Evolutionary conservation across 2,329 filamentous ascomycete genomes (phyloP).

Genomic region (Penicillium carneum): DNA sequence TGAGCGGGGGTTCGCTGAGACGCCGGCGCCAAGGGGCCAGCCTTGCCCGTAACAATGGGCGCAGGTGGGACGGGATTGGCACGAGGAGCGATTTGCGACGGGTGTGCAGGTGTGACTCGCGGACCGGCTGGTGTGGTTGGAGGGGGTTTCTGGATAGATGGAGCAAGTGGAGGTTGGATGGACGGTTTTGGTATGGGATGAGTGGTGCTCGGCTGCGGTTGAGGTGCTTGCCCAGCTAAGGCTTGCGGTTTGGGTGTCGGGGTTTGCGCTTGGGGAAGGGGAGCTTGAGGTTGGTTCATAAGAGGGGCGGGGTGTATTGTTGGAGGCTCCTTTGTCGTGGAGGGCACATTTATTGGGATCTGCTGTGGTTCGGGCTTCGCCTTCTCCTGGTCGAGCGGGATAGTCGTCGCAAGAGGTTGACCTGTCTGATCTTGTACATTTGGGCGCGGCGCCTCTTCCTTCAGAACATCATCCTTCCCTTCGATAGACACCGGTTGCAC

Average conservation of each 20-base stretch:
- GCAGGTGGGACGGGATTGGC: conserved; percentile 24
- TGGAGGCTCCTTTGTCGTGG: conserved; percentile 11
- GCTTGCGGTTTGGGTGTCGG: conserved; percentile 21
- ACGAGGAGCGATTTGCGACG: conserved; percentile 38
- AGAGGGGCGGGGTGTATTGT: conserved; percentile 19
- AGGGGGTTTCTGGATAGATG: conserved; percentile 30
- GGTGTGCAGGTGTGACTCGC: conserved; percentile 32
- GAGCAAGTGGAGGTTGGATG: conserved; percentile 30
- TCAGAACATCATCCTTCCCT: conserved; percentile 42
- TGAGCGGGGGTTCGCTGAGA: conserved; percentile 38
- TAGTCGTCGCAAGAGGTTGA: conserved; percentile 7
- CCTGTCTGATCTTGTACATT: conserved; percentile 15
- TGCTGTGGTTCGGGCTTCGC: conserved; percentile 14
- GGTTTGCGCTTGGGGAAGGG: conserved; percentile 21
- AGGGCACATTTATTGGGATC: conserved; percentile 11
- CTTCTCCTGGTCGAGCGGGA: conserved; percentile 12
- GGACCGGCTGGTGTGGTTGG: conserved; percentile 31
- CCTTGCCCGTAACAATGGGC: conserved; percentile 28
- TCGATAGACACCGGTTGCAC: conserved; percentile 32
- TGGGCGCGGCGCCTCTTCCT: conserved; percentile 30
- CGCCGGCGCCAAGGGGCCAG: conserved; percentile 26
- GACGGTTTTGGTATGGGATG: conserved; percentile 32
- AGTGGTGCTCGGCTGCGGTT: conserved; percentile 31
- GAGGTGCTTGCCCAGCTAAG: conserved; percentile 24
- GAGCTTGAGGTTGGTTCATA: conserved; percentile 11